These are phyloP conservation scores for Colletotrichum viniferum DNA, from an alignment of 2,329 filamentous ascomycete species.

Conservation along the genomic window DNA sequence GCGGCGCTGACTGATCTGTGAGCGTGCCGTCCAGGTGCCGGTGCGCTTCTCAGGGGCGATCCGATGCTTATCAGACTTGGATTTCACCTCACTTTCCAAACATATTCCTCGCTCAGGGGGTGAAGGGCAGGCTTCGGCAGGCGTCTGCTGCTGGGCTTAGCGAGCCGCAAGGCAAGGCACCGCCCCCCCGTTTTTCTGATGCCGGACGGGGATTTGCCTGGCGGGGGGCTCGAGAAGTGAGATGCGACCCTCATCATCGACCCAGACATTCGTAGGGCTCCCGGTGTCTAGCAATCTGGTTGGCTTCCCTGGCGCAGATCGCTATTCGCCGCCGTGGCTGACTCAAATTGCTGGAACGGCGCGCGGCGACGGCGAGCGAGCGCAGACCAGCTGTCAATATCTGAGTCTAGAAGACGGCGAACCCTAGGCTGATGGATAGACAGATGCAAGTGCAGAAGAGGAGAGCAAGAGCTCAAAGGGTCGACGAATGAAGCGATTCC, in stretches of 20 bases:
- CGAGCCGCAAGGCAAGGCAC: background rate
- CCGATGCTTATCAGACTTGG: background rate
- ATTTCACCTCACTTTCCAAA: background rate
- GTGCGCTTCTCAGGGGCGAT: background rate
- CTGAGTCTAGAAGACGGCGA: background rate
- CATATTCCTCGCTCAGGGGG: background rate
- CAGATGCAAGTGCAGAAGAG: background rate
- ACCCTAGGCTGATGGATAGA: background rate
- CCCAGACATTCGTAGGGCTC: background rate
- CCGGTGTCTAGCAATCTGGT: background rate
- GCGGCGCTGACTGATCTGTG: background rate
- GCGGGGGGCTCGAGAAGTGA: background rate
- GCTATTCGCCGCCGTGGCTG: constrained; percentile 11
- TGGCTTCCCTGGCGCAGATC: constrained; percentile 17
- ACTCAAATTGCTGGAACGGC: background rate
- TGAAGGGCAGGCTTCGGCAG: background rate
- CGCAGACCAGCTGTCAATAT: constrained; percentile 3
- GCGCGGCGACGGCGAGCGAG: background rate
- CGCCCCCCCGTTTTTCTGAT: background rate
- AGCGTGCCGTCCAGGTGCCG: background rate
- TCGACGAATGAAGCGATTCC: background rate
- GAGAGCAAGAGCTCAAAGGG: background rate
- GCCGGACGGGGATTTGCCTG: constrained; percentile 2
- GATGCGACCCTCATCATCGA: background rate
- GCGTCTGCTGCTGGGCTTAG: background rate